Evolutionary conservation across 192 early-diverging fungal genomes (phyloP).

Genomic region (Lunasporangiospora selenospora): DNA sequence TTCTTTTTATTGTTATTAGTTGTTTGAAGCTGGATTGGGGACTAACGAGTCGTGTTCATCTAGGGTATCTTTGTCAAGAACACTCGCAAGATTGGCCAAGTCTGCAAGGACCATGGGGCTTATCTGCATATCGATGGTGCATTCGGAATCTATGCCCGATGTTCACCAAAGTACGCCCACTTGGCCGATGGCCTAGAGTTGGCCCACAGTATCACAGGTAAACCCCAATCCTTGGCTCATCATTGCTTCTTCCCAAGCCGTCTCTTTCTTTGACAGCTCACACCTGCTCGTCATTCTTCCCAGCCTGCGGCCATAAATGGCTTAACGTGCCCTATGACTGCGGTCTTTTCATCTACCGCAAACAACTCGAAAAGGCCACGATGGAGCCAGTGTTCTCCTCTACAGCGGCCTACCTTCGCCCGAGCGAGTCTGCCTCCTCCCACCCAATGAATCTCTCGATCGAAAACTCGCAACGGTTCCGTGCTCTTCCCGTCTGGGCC

Average conservation of each 20-base stretch:
- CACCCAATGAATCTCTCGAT: constrained; percentile 61
- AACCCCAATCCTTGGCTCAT: no score
- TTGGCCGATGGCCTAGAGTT: constrained; percentile 49
- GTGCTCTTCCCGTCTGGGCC: constrained; percentile 63
- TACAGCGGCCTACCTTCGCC: constrained; percentile 48
- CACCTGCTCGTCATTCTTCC: no score
- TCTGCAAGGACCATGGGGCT: constrained; percentile 48
- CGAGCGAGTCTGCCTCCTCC: constrained; percentile 14
- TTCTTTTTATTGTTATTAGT: not conserved
- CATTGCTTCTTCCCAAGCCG: no score
- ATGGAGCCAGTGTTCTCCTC: constrained; percentile 35
- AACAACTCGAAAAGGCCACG: constrained; percentile 29
- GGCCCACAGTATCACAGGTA: constrained; percentile 63
- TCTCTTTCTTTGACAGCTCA: no score
- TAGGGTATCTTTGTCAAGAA: constrained; percentile 48
- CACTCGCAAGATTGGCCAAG: constrained; percentile 45
- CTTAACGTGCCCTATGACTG: constrained; percentile 71
- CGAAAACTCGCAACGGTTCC: constrained; percentile 67
- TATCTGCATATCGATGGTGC: constrained; percentile 71
- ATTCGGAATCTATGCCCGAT: constrained; percentile 63
- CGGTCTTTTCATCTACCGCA: constrained; percentile 53
- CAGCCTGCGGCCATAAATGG: constrained; percentile 68
- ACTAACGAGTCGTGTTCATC: not conserved
- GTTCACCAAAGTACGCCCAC: constrained; percentile 33
- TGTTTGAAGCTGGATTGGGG: not conserved